A percentile compares a stretch with the other conserved stretches of the same genome.
Conservation (phyloP, 768 basidiomycete genomes). For the Boletus reticulatus region DNA sequence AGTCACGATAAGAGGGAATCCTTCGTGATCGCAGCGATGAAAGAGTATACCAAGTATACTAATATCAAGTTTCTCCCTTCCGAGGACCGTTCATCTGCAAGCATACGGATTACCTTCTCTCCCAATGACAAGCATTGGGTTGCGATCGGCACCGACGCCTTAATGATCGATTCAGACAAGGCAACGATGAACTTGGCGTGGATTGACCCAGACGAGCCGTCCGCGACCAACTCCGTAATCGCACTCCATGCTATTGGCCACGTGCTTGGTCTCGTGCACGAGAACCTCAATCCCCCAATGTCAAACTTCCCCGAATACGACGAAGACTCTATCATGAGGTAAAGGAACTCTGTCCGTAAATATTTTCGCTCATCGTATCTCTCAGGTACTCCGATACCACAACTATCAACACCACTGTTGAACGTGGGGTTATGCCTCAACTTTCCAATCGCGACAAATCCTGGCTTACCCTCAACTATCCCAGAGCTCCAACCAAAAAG, state of each 20-base stretch:
- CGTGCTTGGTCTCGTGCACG: neutral
- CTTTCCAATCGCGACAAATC: neutral
- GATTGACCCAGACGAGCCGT: neutral
- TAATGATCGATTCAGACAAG: neutral
- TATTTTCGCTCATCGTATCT: neutral
- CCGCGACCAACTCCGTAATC: neutral
- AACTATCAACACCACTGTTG: neutral
- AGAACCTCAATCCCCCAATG: neutral
- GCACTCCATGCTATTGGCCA: slow-evolving; percentile 1
- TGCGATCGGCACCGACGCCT: neutral
- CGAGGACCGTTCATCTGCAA: neutral
- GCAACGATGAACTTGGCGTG: neutral
- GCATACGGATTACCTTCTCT: neutral
- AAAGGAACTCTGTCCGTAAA: neutral
- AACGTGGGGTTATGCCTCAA: no score
- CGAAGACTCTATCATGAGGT: neutral
- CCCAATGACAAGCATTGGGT: neutral
- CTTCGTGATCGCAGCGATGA: neutral
- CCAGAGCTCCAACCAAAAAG: neutral
- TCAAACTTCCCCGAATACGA: neutral
- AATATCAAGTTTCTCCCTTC: neutral
- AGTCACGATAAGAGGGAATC: neutral
- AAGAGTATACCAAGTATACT: neutral
- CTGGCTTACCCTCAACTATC: neutral
- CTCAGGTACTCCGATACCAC: neutral